Base-by-base conservation (phyloP, 1,139 yeast genomes). In the Kodamaea sp. region DNA sequence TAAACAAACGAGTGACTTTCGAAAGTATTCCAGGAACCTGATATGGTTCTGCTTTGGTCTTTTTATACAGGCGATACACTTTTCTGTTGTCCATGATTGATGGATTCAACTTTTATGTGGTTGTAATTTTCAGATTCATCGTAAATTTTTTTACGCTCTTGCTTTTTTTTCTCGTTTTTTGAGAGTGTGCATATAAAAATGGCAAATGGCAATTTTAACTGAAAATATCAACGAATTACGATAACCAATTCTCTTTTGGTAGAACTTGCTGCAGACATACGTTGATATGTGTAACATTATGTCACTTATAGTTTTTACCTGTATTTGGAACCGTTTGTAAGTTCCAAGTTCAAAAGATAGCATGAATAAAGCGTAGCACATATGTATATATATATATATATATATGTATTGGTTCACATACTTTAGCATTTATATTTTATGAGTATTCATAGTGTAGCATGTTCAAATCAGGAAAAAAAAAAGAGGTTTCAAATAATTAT, bases 31-130 rank as follows among this genome's bases (percentile, higher is more conserved):
- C 62, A 9, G 55, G 50, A 29, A 52, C 50, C 2, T 58, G 51
- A 39, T 57, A 54, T 9, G 65, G 63, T 52, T 37, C 57, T 49
- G 25, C 54, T 48, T 44, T 56, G 55, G 27, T 59, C 60, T 27
- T n/a, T 38, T 54, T 54, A 40, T 63, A 61, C 2, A 63, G 55
- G 41, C 60, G 59, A 39, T 62, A 62, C 26, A 69, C 66, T 47
- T 65, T 58, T 52, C 74, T 62, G 47, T 68, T 70, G 52, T 70
- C 75, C 76, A 70, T 70, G 77, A 77, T 38, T 22, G 36, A 29
- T 30, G 38, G 25, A 9, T 9, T 23, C 10, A 11, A n/a, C 31
- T 26, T 9, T 10, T 9, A 15, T 31, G 33, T 31, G 9, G 31
- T 10, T 32, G 28, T 20, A 15, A 10, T 15, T 26, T 12, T 15